Evolutionary conservation across 768 basidiomycete genomes (phyloP), one percentile per base, ranked within the genome.

Genomic region (Suillus hirtellus): DNA sequence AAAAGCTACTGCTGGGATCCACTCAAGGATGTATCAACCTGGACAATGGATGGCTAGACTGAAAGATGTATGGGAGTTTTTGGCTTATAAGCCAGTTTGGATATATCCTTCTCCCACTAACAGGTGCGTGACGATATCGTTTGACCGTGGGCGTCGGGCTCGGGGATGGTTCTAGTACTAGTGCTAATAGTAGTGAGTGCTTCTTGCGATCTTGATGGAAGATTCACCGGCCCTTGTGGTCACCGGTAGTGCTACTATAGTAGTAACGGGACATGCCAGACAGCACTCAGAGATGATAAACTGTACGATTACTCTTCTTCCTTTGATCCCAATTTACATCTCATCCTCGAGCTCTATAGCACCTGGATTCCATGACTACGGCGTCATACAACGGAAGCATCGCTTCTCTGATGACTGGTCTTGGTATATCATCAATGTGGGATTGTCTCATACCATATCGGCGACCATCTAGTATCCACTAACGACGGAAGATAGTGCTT

Each of bases 381-480:
- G 15, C 8, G 4, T 10, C 17, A 40, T 24, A 40, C 14, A 27
- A 21, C n/a, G 37, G 14, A 56, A 10, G 21, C 15, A 27, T 40
- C 9, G 38, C 55, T 17, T 37, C 55, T 15, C 21, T 56, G 21
- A 40, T 56, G 37, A 56, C 55, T 9, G 55, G 55, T 40, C 37
- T 56, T 9, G 38, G 38, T 56, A 40, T 56, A 56, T 56, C 55
- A 40, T 56, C 14, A 24, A 56, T 27, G 55, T 56, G 10, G 2
- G 55, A 24, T 24, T 15, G 50, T 56, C 15, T 17, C 24, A 14
- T 40, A 6, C 14, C 15, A 15, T 21, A 24, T 21, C 2, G 14
- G 14, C n/a, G 3, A 7, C 7, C n/a, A 15, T 56, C 55, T 56
- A n/a, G 24, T 24, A 15, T 44, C 43, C 1, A 44, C 43, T 44